Base-by-base conservation (phyloP, 805 yeast genomes). In the Candida montana region DNA sequence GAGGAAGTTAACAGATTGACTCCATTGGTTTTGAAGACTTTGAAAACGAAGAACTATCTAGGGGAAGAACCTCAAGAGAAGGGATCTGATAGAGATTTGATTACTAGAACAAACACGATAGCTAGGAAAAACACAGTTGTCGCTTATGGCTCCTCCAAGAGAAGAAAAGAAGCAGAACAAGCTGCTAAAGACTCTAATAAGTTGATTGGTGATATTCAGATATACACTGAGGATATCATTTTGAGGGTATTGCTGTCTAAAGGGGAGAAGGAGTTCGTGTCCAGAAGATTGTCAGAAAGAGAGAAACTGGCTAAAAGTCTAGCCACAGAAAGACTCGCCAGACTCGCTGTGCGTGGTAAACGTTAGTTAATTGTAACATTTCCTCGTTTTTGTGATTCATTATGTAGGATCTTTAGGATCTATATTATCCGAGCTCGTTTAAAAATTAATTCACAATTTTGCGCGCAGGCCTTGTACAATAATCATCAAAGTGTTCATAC, bases 241-340 rank as follows among this genome's bases (percentile, higher is more conserved):
- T 62, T 91, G 46, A 71, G 97, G 37, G 69, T 88, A 13, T 58
- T 91, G 40, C 62, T 89, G 20, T 69, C 89, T 30, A 76, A 80
- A 44, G 85, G 79, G 18, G 81, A 82, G 38, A 64, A 67, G 31
- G 69, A 69, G 1, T 82, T 69, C 56, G 87, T 86, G 3, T 68
- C 74, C 9, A 65, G 68, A 46, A 67, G 88, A 36, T 56, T 86
- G 30, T 76, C 74, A 19, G 81, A 78, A 53, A 67, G 91, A 39
- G 86, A 80, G 41, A 63, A 73, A 20, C 38, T 61, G 5, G 49
- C 58, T 17, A 63, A 59, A 32, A 54, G 57, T 31, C 53, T 65
- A 16, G 59, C 62, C 1, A 61, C 67, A 1, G 64, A 60, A 35
- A 57, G 58, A 30, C 39, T 58, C 2, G 59, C 59, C 0, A 48